A percentile compares a stretch with the other conserved stretches of the same genome.
phyloP scores from a whole-genome alignment of 2,329 filamentous ascomycete genomes.

The Thelonectria rubi region DNA sequence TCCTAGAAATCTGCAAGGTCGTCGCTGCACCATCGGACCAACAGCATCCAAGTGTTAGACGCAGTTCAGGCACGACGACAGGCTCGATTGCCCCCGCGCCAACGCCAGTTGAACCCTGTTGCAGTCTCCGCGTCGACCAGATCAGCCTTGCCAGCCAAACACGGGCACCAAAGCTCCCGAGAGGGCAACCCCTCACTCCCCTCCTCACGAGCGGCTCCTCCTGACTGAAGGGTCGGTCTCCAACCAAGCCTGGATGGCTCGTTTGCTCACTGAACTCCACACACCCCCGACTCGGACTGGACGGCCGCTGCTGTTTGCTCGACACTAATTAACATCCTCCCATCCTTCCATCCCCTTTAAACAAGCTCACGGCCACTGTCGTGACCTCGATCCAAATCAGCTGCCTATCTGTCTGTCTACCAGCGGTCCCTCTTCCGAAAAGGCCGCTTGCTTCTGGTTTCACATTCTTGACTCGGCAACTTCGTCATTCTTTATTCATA shows the following conservation, averaged over 20 bases:
- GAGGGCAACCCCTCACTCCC: neutral
- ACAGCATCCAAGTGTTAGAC: slow-evolving; percentile 7
- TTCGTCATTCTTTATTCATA: slow-evolving; percentile 1
- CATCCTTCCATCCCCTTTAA: slow-evolving; percentile 11
- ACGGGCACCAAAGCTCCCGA: neutral
- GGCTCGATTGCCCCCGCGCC: slow-evolving; percentile 1
- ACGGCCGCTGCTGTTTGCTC: slow-evolving; percentile 11
- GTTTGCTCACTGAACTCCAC: slow-evolving; percentile 5
- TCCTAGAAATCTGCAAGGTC: slow-evolving; percentile 9
- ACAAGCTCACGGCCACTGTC: slow-evolving; percentile 17
- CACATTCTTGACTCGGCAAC: neutral
- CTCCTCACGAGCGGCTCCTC: neutral
- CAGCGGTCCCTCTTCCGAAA: neutral
- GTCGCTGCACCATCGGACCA: slow-evolving; percentile 13
- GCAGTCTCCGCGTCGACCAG: neutral
- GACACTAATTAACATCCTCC: slow-evolving; percentile 13
- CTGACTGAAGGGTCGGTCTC: neutral
- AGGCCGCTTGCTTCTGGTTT: neutral
- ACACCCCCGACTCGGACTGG: slow-evolving; percentile 8
- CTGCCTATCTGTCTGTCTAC: slow-evolving; percentile 13
- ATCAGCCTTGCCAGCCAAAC: neutral
- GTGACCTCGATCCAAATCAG: slow-evolving; percentile 18
- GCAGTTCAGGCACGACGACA: slow-evolving; percentile 1
- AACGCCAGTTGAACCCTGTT: neutral
- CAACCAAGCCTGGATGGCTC: slow-evolving; percentile 4